phyloP scores from a whole-genome alignment of 257 asterid genomes.

The Solanum ahanhuiri region DNA sequence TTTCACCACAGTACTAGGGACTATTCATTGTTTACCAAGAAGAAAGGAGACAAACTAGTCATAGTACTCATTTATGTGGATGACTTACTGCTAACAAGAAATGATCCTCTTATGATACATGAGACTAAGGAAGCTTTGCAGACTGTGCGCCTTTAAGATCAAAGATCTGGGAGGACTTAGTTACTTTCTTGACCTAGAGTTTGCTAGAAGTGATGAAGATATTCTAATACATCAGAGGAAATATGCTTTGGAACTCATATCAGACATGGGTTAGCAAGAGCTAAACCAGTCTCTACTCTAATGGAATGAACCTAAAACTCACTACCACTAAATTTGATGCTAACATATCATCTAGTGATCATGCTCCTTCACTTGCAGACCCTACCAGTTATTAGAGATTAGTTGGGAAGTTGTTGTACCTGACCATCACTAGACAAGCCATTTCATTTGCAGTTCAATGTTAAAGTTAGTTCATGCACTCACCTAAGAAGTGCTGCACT shows the following conservation, averaged over 20 bases:
- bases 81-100: not conserved
- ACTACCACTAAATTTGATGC: too few relatives aligned
- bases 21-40: not conserved
- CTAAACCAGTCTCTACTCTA: not conserved
- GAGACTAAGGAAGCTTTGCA: too few relatives aligned
- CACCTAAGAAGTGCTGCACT: fast-evolving
- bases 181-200: not conserved
- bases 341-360: not conserved
- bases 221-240: not conserved
- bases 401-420: not conserved
- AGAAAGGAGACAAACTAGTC: too few relatives aligned
- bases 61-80: not conserved
- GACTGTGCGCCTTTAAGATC: too few relatives aligned
- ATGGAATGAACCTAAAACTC: not conserved
- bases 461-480: not conserved
- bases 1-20: not conserved
- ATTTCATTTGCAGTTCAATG: not conserved
- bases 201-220: not conserved
- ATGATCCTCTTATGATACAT: not conserved
- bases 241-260: not conserved
- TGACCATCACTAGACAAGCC: not conserved
- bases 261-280: not conserved
- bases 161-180: too few relatives aligned
- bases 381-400: not conserved
- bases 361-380: not conserved